Conservation (phyloP, 2,329 filamentous ascomycete genomes). For the Rhinocladiella mackenziei region DNA sequence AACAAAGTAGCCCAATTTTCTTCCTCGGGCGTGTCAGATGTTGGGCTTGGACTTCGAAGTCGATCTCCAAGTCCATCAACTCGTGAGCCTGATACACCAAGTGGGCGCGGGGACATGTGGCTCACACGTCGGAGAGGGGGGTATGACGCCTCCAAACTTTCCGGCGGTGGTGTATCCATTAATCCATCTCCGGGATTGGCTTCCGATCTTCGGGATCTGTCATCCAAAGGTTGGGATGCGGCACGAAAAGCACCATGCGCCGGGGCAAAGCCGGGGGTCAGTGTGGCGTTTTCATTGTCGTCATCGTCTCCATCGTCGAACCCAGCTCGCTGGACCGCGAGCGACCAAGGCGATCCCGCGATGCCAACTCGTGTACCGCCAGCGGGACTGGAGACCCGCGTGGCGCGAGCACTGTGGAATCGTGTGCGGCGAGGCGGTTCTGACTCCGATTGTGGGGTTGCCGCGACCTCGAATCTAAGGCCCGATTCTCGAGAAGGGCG, state of each 20-base stretch:
- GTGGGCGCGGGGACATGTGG: slow-evolving; percentile 29
- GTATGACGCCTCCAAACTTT: slow-evolving; percentile 19
- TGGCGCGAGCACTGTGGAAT: background rate
- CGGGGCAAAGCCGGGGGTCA: slow-evolving; percentile 44
- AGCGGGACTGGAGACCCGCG: slow-evolving; percentile 5
- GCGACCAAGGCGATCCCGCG: slow-evolving; percentile 1
- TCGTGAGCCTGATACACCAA: slow-evolving; percentile 22
- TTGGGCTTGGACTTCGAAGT: slow-evolving; percentile 71
- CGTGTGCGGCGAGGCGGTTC: slow-evolving; percentile 9
- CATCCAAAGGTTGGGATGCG: slow-evolving; percentile 1
- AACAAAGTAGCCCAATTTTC: slow-evolving; percentile 75
- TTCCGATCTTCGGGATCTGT: slow-evolving; percentile 4
- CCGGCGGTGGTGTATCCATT: slow-evolving; percentile 21
- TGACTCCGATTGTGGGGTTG: slow-evolving; percentile 14
- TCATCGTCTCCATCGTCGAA: slow-evolving; percentile 12
- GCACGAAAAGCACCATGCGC: slow-evolving; percentile 31
- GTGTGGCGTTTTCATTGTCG: slow-evolving; percentile 9
- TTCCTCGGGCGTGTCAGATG: slow-evolving; percentile 38
- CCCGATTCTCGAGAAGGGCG: slow-evolving; percentile 38
- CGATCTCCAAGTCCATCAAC: slow-evolving; percentile 79
- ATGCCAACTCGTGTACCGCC: background rate
- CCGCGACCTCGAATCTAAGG: slow-evolving; percentile 32
- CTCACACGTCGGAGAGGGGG: slow-evolving; percentile 34
- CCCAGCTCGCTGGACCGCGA: background rate
- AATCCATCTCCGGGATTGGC: slow-evolving; percentile 10